Base-by-base conservation (phyloP, 2,329 filamentous ascomycete genomes). In the Colletotrichum chrysophilum region DNA sequence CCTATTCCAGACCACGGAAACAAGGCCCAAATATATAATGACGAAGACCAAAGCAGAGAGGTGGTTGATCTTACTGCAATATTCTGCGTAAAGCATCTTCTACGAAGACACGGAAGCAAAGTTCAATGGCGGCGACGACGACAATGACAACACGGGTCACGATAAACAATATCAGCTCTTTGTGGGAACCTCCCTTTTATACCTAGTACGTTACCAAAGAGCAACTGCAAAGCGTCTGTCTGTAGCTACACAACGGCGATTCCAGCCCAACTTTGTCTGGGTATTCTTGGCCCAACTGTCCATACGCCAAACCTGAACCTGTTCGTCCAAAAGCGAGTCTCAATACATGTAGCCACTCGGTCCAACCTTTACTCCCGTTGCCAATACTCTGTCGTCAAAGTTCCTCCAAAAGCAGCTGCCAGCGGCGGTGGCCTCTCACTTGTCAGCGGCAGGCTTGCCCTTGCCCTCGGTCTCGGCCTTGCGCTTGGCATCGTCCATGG, bases 101-200 rank as follows among this genome's bases (percentile, higher is more conserved):
- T n/a, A n/a, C n/a, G n/a, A n/a, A n/a, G n/a, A n/a, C n/a, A n/a
- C n/a, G n/a, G n/a, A n/a, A n/a, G n/a, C n/a, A n/a, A n/a, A n/a
- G n/a, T n/a, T n/a, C n/a, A n/a, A n/a, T n/a, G n/a, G n/a, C n/a
- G n/a, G n/a, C n/a, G n/a, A n/a, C n/a, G n/a, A n/a, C n/a, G n/a
- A n/a, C n/a, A n/a, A n/a, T n/a, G n/a, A n/a, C n/a, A n/a, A n/a
- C n/a, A n/a, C n/a, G n/a, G n/a, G n/a, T 38, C 7, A 9, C 36
- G 10, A 21, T 13, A 4, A 21, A 48, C 0, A 2, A 48, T 3
- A 48, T 0, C n/a, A 0, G 9, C 43, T 0, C 1, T 7, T 48
- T 48, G 43, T 13, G 10, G 43, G 43, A 48, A 48, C 1, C 43
- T 48, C 43, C 43, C 43, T 48, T 48, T 48, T 21, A 48, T 48